Evolutionary conservation across 73 alveolate genomes (phyloP).

Genomic region (Paramecium bursaria): DNA sequence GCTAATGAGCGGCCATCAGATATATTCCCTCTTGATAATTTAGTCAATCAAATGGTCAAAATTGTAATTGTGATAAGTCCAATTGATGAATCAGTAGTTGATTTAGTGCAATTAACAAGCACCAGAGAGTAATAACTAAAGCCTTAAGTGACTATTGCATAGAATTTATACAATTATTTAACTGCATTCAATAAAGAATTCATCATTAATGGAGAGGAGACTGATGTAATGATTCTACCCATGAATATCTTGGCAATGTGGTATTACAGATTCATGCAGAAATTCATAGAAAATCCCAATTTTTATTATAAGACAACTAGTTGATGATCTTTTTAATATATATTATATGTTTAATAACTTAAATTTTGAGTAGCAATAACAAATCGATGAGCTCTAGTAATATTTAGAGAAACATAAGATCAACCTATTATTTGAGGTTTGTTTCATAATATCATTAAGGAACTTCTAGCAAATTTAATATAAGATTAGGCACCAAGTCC

Average conservation of each 20-base stretch:
- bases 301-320: constrained; percentile 87
- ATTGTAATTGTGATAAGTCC: constrained; percentile 88
- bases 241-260: constrained; percentile 85
- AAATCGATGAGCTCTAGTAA: background rate
- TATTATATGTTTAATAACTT: constrained; percentile 82
- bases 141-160: constrained; percentile 91
- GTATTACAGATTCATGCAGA: constrained; percentile 86
- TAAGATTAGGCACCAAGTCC: background rate
- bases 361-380: background rate
- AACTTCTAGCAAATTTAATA: background rate
- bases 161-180: constrained; percentile 88
- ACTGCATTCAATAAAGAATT: constrained; percentile 83
- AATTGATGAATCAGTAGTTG: constrained; percentile 76
- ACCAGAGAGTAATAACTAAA: constrained; percentile 84
- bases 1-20: constrained; percentile 96
- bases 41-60: constrained; percentile 85
- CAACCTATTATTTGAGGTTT: background rate
- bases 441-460: no score
- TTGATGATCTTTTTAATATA: constrained; percentile 80
- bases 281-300: constrained; percentile 93
- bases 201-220: constrained; percentile 69
- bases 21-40: constrained; percentile 93
- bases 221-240: constrained; percentile 86
- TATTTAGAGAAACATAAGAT: background rate
- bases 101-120: constrained; percentile 79